phyloP scores from a whole-genome alignment of 768 basidiomycete species.

The Naganishia onofrii region DNA sequence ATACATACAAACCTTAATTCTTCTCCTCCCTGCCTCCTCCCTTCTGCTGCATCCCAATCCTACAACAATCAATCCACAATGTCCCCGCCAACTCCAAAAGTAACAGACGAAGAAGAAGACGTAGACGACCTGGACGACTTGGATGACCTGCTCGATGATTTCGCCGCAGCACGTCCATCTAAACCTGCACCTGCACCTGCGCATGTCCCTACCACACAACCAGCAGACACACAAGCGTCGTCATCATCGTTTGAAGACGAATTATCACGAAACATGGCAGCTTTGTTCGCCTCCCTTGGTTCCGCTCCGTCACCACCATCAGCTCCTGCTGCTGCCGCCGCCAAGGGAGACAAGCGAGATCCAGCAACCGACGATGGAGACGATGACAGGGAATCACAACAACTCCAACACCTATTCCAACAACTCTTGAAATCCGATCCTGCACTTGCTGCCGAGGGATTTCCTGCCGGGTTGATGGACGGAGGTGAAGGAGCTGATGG shows the following conservation, averaged over 20 bases:
- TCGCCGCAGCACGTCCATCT: conserved; percentile 4
- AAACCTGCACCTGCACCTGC: background rate
- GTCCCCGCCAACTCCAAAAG: background rate
- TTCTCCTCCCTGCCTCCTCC: too few relatives aligned
- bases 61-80: background rate
- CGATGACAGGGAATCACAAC: background rate
- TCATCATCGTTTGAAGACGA: conserved; percentile 2
- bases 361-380: too few relatives aligned
- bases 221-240: background rate
- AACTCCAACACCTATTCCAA: background rate
- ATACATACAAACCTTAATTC: too few relatives aligned
- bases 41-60: too few relatives aligned
- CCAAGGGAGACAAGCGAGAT: too few relatives aligned
- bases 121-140: conserved; percentile 31
- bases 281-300: conserved; percentile 1
- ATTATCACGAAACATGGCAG: conserved; percentile 19
- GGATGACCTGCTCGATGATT: conserved; percentile 30
- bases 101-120: conserved; percentile 9
- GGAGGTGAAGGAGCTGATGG: background rate
- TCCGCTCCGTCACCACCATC: background rate
- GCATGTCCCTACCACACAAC: background rate
- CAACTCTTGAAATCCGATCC: background rate
- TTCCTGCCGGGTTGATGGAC: background rate
- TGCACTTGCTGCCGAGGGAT: background rate
- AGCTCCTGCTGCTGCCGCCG: background rate